phyloP scores from a whole-genome alignment of 495 filamentous ascomycete species.

The Alectoria sarmentosa region DNA sequence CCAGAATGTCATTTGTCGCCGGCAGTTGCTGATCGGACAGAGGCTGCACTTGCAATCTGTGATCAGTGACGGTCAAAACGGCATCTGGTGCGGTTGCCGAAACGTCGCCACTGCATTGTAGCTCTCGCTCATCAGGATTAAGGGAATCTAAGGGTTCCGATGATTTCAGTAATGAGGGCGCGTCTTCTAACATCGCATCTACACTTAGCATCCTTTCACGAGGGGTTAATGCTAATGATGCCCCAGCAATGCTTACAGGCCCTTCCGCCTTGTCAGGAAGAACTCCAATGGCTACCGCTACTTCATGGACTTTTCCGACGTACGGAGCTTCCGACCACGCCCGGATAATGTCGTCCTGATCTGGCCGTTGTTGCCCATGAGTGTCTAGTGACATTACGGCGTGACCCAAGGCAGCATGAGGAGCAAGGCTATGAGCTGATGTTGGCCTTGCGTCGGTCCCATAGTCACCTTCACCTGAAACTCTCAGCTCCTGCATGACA shows the following conservation, averaged over 20 bases:
- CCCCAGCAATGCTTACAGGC: slow-evolving; percentile 11
- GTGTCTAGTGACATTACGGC: slow-evolving; percentile 1
- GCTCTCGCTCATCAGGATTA: neutral
- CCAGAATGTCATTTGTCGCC: neutral
- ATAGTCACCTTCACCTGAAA: neutral
- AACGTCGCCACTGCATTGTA: neutral
- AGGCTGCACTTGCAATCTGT: neutral
- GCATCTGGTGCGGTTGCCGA: neutral
- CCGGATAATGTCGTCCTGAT: slow-evolving; percentile 22
- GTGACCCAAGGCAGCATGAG: slow-evolving; percentile 4
- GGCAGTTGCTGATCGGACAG: neutral
- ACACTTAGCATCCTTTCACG: slow-evolving; percentile 19
- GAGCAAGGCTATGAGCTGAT: slow-evolving; percentile 6
- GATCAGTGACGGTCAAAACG: neutral
- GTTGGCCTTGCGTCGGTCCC: slow-evolving; percentile 3
- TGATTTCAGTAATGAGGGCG: slow-evolving; percentile 17
- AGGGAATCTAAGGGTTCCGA: slow-evolving; percentile 13
- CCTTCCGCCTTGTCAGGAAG: neutral
- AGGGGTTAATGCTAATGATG: slow-evolving; percentile 22
- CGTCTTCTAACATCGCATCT: slow-evolving; percentile 14
- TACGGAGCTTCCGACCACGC: slow-evolving; percentile 23
- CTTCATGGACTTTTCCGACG: slow-evolving; percentile 11
- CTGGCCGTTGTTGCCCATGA: slow-evolving; percentile 20
- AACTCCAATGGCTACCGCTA: neutral
- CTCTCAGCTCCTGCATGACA: neutral